Conservation (phyloP, 2,329 filamentous ascomycete genomes). For the Monilinia vaccinii-corymbosi region DNA sequence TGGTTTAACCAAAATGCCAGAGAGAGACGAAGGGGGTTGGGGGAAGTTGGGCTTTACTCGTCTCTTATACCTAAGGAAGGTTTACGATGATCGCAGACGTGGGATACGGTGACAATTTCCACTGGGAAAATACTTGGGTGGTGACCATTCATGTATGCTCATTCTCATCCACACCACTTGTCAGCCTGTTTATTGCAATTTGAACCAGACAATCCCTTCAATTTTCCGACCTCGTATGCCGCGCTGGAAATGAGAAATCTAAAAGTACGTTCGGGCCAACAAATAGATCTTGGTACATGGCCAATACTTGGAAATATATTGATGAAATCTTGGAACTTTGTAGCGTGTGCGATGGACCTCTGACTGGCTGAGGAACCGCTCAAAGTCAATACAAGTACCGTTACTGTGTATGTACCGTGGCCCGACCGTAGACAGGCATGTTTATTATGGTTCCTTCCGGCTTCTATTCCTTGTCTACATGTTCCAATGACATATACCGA, state of each 20-base stretch:
- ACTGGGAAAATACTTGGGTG: slow-evolving; percentile 5
- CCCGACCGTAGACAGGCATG: slow-evolving; percentile 26
- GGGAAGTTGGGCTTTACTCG: background rate
- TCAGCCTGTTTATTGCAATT: background rate
- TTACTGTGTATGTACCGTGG: slow-evolving; percentile 34
- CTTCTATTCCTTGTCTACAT: slow-evolving; percentile 21
- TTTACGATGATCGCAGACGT: slow-evolving; percentile 6
- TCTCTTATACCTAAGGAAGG: background rate
- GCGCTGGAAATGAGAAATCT: slow-evolving; percentile 10
- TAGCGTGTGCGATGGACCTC: background rate
- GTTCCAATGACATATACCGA: slow-evolving; percentile 24
- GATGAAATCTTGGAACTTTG: background rate
- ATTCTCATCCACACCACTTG: slow-evolving; percentile 3
- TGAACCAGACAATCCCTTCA: background rate
- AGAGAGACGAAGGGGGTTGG: background rate
- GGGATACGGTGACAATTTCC: slow-evolving; percentile 6
- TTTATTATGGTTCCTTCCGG: slow-evolving; percentile 12
- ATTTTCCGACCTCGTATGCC: slow-evolving; percentile 7
- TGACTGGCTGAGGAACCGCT: slow-evolving; percentile 24
- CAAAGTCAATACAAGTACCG: slow-evolving; percentile 33
- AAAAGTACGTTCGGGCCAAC: background rate
- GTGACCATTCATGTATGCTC: slow-evolving; percentile 1
- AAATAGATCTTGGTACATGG: slow-evolving; percentile 3
- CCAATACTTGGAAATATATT: background rate
- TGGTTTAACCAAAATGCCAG: background rate